Conservation (phyloP, 106 monocot species). For the Gastrodia elata region DNA sequence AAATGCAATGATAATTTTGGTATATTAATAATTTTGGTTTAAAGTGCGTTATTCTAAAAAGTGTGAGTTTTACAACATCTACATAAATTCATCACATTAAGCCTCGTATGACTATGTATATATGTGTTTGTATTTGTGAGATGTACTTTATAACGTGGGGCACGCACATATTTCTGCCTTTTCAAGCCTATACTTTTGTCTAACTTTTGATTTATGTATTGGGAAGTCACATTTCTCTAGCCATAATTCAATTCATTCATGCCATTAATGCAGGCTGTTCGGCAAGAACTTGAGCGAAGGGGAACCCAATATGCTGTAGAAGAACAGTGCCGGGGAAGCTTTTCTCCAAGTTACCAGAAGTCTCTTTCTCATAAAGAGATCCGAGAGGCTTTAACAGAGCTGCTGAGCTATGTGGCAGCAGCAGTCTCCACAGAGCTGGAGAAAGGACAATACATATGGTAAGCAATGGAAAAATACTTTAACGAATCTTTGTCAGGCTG, state of each 20-base stretch:
- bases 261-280: conserved; percentile 1
- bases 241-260: background rate
- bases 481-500: background rate
- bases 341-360: background rate
- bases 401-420: background rate
- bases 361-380: conserved; percentile 10
- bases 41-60: too few species aligned
- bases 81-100: too few species aligned
- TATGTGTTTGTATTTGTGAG: too few species aligned
- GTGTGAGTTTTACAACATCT: too few species aligned
- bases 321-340: background rate
- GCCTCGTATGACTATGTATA: too few species aligned
- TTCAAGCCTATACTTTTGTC: too few species aligned
- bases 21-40: too few species aligned
- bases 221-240: too few species aligned
- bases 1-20: too few species aligned
- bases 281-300: conserved; percentile 10
- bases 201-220: background rate
- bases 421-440: background rate
- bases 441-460: background rate
- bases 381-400: background rate
- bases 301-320: background rate
- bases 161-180: too few species aligned
- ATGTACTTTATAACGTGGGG: too few species aligned
- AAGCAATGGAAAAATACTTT: background rate